Evolutionary conservation across 1,139 yeast genomes (phyloP).

Genomic region (Protomyces macrosporus): DNA sequence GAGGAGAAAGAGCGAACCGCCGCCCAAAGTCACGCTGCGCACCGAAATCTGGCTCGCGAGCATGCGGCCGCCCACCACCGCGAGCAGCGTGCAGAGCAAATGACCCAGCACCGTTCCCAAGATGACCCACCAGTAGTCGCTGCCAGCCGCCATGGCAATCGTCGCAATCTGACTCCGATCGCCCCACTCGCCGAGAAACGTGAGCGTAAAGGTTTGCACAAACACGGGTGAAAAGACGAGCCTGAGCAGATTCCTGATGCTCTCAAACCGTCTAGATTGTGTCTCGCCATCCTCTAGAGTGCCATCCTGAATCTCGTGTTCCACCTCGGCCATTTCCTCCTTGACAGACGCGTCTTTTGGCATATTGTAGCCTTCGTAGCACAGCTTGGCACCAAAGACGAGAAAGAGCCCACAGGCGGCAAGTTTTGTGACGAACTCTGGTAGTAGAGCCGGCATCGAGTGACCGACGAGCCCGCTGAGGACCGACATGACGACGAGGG

Average conservation of each 20-base stretch:
- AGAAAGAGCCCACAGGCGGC: constrained; percentile 75
- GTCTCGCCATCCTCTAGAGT: constrained; percentile 42
- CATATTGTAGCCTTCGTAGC: constrained; percentile 79
- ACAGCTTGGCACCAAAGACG: constrained; percentile 71
- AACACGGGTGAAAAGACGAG: constrained; percentile 78
- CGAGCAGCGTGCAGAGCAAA: constrained; percentile 79
- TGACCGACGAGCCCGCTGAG: constrained; percentile 89
- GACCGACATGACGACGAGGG: constrained; percentile 83
- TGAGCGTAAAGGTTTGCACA: constrained; percentile 94
- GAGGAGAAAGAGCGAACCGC: constrained; percentile 76
- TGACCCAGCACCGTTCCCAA: constrained; percentile 89
- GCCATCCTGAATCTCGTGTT: constrained; percentile 71
- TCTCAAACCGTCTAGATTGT: constrained; percentile 34
- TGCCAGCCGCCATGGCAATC: constrained; percentile 97
- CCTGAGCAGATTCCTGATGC: constrained; percentile 51
- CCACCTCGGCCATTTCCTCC: constrained; percentile 87
- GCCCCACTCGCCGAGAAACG: constrained; percentile 98
- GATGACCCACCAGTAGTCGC: constrained; percentile 84
- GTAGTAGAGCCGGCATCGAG: constrained; percentile 75
- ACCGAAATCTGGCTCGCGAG: constrained; percentile 83
- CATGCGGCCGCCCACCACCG: constrained; percentile 89
- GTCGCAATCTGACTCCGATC: constrained; percentile 97
- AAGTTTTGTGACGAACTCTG: constrained; percentile 72
- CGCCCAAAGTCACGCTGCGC: constrained; percentile 88
- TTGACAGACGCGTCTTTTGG: constrained; percentile 83